Evolutionary conservation across 441 rosid species (phyloP), one percentile per base, ranked within the genome.

Genomic region (Erodium moschatum): DNA sequence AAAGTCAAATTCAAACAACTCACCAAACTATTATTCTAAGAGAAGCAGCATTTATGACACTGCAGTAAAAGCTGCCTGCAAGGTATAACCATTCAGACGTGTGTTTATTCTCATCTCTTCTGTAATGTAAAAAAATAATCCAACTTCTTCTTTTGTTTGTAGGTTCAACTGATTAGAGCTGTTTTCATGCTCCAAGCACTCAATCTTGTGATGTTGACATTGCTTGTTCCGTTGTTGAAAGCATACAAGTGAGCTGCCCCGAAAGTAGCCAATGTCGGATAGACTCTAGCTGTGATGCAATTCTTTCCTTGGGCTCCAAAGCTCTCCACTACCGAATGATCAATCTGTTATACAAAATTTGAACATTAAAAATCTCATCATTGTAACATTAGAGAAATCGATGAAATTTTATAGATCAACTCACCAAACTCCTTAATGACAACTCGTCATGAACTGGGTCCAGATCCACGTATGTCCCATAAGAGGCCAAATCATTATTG

Each of bases 281-380:
- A 89, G 24, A 87, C 87, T 76, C 96, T 83, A 52, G 97, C 79
- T 29, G 94, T 83, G 64, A 92, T 89, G 76, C 89, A 82, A 31
- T 72, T 81, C 77, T 84, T 87, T 15, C 97, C 92, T 15, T 56
- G 60, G 11, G 85, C 92, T 15, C 86, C 92, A 63, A 88, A 92
- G 79, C 92, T 88, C 81, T 92, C 97, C 67, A 88, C 91, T 70
- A 88, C 72, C 2, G 96, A 89, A 68, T 80, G 91, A 71, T 92
- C 97, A 63, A 88, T 88, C 91, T 87, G 78, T 65, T 69, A 20
- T 65, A 38, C 31, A 7, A 61, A 38, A 1, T 5, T 33, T 33
- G 27, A 2, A 24, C 38, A 29, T 29, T 1, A 29, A 4, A 1
- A 4, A 29, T 1, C 1, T 29, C 4, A 4, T 29, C 33, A 29